Evolutionary conservation across 2,329 filamentous ascomycete species (phyloP).

Genomic region (Phaeosphaeria sp.): DNA sequence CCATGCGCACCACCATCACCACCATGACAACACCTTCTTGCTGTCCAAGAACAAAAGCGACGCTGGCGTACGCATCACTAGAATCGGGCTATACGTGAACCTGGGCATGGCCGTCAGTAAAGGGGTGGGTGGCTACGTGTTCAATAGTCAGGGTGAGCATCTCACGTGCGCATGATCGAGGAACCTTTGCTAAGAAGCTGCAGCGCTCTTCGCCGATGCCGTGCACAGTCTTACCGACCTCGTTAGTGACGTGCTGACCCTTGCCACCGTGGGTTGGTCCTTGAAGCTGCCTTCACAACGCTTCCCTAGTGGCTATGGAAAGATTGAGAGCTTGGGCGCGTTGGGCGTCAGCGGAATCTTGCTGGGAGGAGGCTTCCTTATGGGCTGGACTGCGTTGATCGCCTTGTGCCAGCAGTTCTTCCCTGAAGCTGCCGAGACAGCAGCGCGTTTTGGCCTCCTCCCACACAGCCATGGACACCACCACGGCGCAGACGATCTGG

Average conservation of each 20-base stretch:
- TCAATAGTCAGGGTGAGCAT: slow-evolving; percentile 77
- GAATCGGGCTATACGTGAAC: slow-evolving; percentile 87
- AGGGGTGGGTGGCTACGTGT: slow-evolving; percentile 87
- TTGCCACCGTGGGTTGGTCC: slow-evolving; percentile 94
- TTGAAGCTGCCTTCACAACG: slow-evolving; percentile 80
- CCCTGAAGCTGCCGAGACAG: slow-evolving; percentile 52
- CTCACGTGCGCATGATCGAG: neutral
- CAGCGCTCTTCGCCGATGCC: slow-evolving; percentile 85
- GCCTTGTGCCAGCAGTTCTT: slow-evolving; percentile 61
- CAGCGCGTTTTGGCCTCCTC: slow-evolving; percentile 52
- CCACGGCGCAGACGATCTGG: slow-evolving; percentile 62
- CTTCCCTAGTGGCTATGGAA: slow-evolving; percentile 93
- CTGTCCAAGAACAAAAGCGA: slow-evolving; percentile 85
- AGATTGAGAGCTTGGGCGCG: slow-evolving; percentile 95
- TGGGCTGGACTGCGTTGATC: slow-evolving; percentile 74
- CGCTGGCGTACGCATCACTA: slow-evolving; percentile 90
- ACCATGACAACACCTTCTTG: slow-evolving; percentile 85
- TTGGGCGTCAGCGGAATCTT: slow-evolving; percentile 92
- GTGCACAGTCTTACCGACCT: slow-evolving; percentile 96
- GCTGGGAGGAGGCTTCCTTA: slow-evolving; percentile 86
- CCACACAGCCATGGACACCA: slow-evolving; percentile 69
- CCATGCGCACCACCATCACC: slow-evolving; percentile 70
- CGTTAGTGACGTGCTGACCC: slow-evolving; percentile 90
- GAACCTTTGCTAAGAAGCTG: slow-evolving; percentile 24
- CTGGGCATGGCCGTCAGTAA: slow-evolving; percentile 93